Percentiles rank a stretch among this genome's conserved stretches.
Conservation (phyloP, 768 basidiomycete species). For the Zangia roseola region DNA sequence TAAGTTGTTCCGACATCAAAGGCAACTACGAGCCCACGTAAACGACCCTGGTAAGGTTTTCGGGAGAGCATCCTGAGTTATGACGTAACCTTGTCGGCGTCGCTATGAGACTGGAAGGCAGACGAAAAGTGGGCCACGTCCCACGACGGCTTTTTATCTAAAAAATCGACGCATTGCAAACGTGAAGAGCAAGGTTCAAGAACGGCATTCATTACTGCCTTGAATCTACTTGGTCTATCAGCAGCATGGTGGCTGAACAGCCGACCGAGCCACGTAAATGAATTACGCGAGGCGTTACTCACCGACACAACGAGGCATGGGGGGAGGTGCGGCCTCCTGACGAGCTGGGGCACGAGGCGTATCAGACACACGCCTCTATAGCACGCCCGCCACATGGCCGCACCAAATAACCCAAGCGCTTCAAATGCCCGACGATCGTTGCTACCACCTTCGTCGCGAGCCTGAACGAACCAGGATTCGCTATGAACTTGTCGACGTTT, state of each 20-base stretch:
- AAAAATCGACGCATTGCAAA: neutral
- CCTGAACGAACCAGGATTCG: constrained; percentile 17
- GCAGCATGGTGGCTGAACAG: constrained; percentile 18
- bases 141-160: constrained; percentile 20
- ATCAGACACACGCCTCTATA: constrained; percentile 19
- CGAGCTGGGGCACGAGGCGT: constrained; percentile 21
- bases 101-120: neutral
- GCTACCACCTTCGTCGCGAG: constrained; percentile 14
- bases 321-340: constrained; percentile 10
- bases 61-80: constrained; percentile 31
- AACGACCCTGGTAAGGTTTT: constrained; percentile 37
- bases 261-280: constrained; percentile 13
- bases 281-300: constrained; percentile 17
- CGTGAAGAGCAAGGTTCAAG: neutral
- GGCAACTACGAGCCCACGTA: constrained; percentile 36
- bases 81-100: constrained; percentile 13
- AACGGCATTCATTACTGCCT: constrained; percentile 9
- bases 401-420: constrained; percentile 21
- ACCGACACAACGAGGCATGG: constrained; percentile 18
- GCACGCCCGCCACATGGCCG: constrained; percentile 29
- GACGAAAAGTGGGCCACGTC: neutral
- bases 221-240: constrained; percentile 5
- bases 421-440: constrained; percentile 26
- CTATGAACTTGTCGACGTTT: constrained; percentile 32
- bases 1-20: constrained; percentile 44